phyloP scores from a whole-genome alignment of 192 early-diverging fungal genomes.

The Cladochytrium replicatum region DNA sequence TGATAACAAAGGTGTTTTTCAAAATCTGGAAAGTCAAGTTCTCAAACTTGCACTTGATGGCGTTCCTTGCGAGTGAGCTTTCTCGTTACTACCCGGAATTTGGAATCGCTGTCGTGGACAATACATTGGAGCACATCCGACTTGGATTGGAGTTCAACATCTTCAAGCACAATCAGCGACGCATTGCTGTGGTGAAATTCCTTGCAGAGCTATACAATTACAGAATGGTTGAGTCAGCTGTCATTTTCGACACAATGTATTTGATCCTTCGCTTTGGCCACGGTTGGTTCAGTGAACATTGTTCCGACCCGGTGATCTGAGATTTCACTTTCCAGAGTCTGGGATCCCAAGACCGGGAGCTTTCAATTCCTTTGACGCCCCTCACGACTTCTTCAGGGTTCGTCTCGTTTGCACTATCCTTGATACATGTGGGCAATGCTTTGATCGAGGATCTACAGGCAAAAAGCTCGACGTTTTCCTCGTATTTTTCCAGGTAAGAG shows the following conservation, averaged over 20 bases:
- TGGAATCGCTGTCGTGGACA: slow-evolving; percentile 79
- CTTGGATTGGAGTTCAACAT: slow-evolving; percentile 85
- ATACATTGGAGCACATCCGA: slow-evolving; percentile 74
- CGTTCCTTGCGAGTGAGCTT: slow-evolving; percentile 69
- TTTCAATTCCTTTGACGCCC: slow-evolving; percentile 59
- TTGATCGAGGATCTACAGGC: slow-evolving; percentile 54
- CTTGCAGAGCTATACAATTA: slow-evolving; percentile 89
- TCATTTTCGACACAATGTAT: slow-evolving; percentile 81
- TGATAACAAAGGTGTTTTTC: slow-evolving; percentile 68
- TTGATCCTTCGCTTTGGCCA: slow-evolving; percentile 78
- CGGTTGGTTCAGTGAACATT: slow-evolving; percentile 27
- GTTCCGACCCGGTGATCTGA: background rate
- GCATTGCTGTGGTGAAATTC: slow-evolving; percentile 71
- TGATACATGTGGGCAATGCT: slow-evolving; percentile 77
- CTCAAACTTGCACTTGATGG: slow-evolving; percentile 72
- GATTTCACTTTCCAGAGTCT: slow-evolving; percentile 41
- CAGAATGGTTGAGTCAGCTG: slow-evolving; percentile 64
- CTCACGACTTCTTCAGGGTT: slow-evolving; percentile 86
- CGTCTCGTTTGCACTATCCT: slow-evolving; percentile 78
- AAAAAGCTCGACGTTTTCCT: slow-evolving; percentile 66
- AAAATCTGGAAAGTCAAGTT: slow-evolving; percentile 94
- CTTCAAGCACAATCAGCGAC: slow-evolving; percentile 86
- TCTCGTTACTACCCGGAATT: slow-evolving; percentile 76
- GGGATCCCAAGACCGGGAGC: slow-evolving; percentile 39
- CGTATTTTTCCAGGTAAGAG: slow-evolving; percentile 63